Evolutionary conservation across 805 yeast genomes (phyloP).

Genomic region (Candida glaebosa): DNA sequence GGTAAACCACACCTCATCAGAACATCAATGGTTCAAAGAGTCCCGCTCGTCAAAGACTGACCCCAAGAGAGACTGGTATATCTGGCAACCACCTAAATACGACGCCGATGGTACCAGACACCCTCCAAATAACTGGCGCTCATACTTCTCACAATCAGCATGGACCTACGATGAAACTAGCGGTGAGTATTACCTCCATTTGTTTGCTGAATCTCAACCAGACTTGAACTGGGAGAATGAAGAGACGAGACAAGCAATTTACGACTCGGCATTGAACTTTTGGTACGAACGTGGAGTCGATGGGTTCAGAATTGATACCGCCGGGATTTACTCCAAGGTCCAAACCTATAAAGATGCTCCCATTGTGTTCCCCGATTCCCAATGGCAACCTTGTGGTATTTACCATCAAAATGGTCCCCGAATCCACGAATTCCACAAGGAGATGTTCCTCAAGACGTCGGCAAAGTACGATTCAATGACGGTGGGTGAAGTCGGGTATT

Average conservation of each 20-base stretch:
- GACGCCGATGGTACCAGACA: conserved; percentile 47
- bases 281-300: conserved; percentile 58
- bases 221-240: conserved; percentile 61
- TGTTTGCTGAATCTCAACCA: conserved; percentile 55
- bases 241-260: conserved; percentile 35
- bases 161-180: conserved; percentile 56
- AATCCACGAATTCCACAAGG: conserved; percentile 56
- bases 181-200: conserved; percentile 51
- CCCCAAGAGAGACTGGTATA: conserved; percentile 60
- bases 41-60: conserved; percentile 48
- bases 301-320: conserved; percentile 58
- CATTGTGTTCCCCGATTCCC: conserved; percentile 34
- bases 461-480: conserved; percentile 50
- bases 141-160: conserved; percentile 52
- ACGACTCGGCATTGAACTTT: conserved; percentile 45
- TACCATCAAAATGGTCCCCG: conserved; percentile 47
- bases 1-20: conserved; percentile 54
- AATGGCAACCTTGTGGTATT: conserved; percentile 36
- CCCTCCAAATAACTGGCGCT: conserved; percentile 57
- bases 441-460: conserved; percentile 41
- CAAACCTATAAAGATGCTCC: conserved; percentile 48
- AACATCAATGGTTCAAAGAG: conserved; percentile 58
- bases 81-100: conserved; percentile 51
- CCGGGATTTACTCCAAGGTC: conserved; percentile 49
- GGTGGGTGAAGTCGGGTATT: conserved; percentile 53